Percentiles rank a stretch among this genome's conserved stretches.
These are phyloP conservation scores for Hebeloma cylindrosporum DNA, from an alignment of 768 basidiomycete genomes.

Conservation along the genomic window DNA sequence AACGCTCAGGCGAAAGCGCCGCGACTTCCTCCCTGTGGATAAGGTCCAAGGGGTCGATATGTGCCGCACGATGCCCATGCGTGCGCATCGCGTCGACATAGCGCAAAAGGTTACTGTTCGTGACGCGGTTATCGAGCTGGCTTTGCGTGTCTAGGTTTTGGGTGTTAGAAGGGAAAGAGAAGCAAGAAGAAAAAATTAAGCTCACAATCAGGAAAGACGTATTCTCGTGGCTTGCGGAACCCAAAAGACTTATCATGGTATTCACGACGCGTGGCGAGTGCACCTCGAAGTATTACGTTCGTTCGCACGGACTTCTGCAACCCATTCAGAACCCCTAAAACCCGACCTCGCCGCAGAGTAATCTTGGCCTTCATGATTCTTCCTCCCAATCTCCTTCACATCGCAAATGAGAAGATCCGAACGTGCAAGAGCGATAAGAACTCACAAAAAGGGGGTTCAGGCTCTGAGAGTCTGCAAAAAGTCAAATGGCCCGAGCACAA, in stretches of 20 bases:
- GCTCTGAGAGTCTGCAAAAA: too few species aligned
- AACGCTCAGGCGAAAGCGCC: conserved; percentile 74
- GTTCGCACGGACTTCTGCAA: too few species aligned
- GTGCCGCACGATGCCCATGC: conserved; percentile 82
- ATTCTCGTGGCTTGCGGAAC: conserved; percentile 63
- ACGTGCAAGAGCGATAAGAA: too few species aligned
- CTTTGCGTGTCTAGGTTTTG: conserved; percentile 53
- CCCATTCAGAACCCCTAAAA: too few species aligned
- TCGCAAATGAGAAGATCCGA: too few species aligned
- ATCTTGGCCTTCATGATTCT: too few species aligned
- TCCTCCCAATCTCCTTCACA: too few species aligned
- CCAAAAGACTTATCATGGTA: conserved; percentile 86
- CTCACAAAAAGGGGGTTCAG: too few species aligned
- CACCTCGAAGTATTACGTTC: not conserved
- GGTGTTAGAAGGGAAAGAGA: not conserved
- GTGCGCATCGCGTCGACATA: conserved; percentile 89
- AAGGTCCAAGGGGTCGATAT: conserved; percentile 85
- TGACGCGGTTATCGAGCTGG: conserved; percentile 66
- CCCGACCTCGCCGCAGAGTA: too few species aligned
- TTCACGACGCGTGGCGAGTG: conserved; percentile 21
- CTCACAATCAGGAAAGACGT: conserved; percentile 73
- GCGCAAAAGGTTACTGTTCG: conserved; percentile 73
- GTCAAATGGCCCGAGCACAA: too few species aligned
- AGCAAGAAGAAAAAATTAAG: conserved; percentile 10
- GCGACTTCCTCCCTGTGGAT: conserved; percentile 80